phyloP scores from a whole-genome alignment of 73 alveolate species.

The Stentor coeruleus region DNA sequence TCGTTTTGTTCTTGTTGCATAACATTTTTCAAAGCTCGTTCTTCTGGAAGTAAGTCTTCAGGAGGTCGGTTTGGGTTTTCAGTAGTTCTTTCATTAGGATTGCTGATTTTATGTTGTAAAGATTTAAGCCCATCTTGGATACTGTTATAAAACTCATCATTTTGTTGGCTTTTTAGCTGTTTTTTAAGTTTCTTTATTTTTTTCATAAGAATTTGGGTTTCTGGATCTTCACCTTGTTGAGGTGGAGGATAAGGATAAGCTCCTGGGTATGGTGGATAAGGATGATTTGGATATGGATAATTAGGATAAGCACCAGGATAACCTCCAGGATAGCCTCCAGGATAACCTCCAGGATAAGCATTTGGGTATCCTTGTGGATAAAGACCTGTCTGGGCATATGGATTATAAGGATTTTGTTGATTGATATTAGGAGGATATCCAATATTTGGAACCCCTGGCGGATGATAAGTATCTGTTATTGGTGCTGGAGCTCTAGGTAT shows the following conservation, averaged over 20 bases:
- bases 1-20: conserved; percentile 72
- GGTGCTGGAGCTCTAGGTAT: neutral
- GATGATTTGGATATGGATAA: neutral
- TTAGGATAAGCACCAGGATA: conserved; percentile 9
- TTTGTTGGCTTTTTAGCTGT: neutral
- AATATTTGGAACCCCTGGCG: neutral
- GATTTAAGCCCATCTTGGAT: neutral
- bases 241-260: neutral
- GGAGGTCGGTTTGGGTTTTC: conserved; percentile 14
- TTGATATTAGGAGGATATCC: neutral
- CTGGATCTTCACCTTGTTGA: conserved; percentile 42
- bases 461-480: neutral
- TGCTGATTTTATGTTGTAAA: neutral
- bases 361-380: conserved; percentile 3
- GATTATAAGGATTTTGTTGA: neutral
- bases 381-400: neutral
- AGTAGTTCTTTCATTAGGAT: conserved; percentile 29
- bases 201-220: conserved; percentile 29
- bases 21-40: conserved; percentile 71
- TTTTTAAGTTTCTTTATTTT: conserved; percentile 35
- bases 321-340: neutral
- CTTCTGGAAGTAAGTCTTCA: conserved; percentile 67
- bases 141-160: neutral
- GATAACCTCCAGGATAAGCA: neutral
- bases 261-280: neutral